These are phyloP conservation scores for Aspergillus sp. DNA, from an alignment of 2,329 filamentous ascomycete species.

Conservation along the genomic window DNA sequence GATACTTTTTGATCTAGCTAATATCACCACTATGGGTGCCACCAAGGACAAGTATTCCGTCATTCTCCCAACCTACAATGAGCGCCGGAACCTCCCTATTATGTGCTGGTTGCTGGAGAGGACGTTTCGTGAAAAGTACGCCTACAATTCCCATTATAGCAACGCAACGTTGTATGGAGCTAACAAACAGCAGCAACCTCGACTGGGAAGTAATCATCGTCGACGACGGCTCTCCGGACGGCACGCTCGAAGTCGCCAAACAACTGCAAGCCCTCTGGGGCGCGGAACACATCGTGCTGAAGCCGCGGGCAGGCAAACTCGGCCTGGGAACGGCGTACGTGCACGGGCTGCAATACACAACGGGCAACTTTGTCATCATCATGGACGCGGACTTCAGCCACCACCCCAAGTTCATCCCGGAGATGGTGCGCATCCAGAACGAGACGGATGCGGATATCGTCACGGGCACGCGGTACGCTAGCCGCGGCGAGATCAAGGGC, in stretches of 20 bases:
- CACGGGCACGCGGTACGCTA: slow-evolving; percentile 89
- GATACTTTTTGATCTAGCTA: too few relatives aligned
- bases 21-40: slow-evolving; percentile 24
- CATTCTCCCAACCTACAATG: slow-evolving; percentile 96
- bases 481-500: slow-evolving; percentile 51
- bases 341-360: slow-evolving; percentile 81
- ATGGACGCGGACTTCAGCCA: slow-evolving; percentile 99
- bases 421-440: slow-evolving; percentile 80
- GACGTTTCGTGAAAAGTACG: slow-evolving; percentile 81
- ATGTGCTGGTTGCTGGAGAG: slow-evolving; percentile 88
- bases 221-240: slow-evolving; percentile 95
- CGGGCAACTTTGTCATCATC: slow-evolving; percentile 95
- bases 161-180: not conserved
- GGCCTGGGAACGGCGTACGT: slow-evolving; percentile 96
- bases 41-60: slow-evolving; percentile 81
- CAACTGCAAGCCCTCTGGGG: slow-evolving; percentile 83
- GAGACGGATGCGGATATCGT: slow-evolving; percentile 85
- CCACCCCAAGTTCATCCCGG: slow-evolving; percentile 96
- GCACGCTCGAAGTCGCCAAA: slow-evolving; percentile 80
- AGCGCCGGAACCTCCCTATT: slow-evolving; percentile 93
- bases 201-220: slow-evolving; percentile 98
- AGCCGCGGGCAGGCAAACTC: slow-evolving; percentile 86
- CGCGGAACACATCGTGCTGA: slow-evolving; percentile 66
- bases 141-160: slow-evolving; percentile 1
- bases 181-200: slow-evolving; percentile 57